These are phyloP conservation scores for Trametes sp. DNA, from an alignment of 1,284 basidiomycete genomes.

Conservation along the genomic window DNA sequence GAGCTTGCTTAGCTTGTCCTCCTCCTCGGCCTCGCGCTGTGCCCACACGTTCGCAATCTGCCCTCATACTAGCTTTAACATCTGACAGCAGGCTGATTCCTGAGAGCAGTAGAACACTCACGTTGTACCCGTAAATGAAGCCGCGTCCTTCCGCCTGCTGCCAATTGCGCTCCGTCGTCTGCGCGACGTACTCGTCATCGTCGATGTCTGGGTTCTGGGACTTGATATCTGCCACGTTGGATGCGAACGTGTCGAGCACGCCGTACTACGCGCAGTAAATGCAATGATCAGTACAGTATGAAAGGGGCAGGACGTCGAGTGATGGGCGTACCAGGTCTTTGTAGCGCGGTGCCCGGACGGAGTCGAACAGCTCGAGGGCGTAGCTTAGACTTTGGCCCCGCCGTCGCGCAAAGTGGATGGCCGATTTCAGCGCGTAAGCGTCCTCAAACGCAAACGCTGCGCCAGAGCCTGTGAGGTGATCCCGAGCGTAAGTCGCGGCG, in stretches of 20 bases:
- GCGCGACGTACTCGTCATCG: not conserved
- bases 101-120: too few species aligned
- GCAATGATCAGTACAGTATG: not conserved
- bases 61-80: not conserved
- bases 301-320: not conserved
- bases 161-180: slow-evolving; percentile 4
- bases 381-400: not conserved
- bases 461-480: slow-evolving; percentile 5
- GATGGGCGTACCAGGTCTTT: not conserved
- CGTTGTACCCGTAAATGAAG: slow-evolving; percentile 3
- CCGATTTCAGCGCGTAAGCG: not conserved
- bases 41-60: slow-evolving; percentile 1
- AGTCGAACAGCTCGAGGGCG: not conserved
- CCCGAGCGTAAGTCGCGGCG: not conserved
- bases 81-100: too few species aligned
- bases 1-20: not conserved
- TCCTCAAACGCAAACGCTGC: slow-evolving; percentile 6
- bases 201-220: not conserved
- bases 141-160: slow-evolving; percentile 1
- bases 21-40: not conserved
- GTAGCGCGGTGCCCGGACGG: not conserved
- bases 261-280: not conserved
- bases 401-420: not conserved
- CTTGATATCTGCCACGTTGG: not conserved
- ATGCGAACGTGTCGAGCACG: not conserved